Evolutionary conservation across 1,284 basidiomycete species (phyloP).

Genomic region (Apiotrichum domesticum): DNA sequence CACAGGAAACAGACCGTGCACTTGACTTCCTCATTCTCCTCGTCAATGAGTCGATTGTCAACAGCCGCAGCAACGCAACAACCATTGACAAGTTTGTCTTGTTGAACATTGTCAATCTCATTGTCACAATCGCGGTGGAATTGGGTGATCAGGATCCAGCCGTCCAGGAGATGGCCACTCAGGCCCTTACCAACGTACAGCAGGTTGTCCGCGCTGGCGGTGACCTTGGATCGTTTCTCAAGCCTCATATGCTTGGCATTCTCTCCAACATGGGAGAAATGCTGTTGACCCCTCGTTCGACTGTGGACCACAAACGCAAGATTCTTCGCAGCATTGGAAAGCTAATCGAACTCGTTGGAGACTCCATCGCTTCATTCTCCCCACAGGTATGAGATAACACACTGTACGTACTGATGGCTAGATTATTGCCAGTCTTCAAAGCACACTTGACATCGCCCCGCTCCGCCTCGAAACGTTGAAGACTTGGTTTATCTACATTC

Average conservation of each 20-base stretch:
- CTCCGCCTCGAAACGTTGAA: constrained; percentile 72
- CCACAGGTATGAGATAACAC: constrained; percentile 61
- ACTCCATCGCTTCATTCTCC: constrained; percentile 64
- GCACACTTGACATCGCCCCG: constrained; percentile 62
- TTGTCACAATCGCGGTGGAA: constrained; percentile 67
- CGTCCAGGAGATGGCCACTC: constrained; percentile 44
- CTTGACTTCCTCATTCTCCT: constrained; percentile 60
- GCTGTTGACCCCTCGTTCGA: constrained; percentile 66
- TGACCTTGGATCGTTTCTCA: constrained; percentile 59
- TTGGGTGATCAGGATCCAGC: constrained; percentile 62
- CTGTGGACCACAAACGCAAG: constrained; percentile 60
- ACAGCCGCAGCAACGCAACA: constrained; percentile 9
- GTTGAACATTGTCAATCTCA: constrained; percentile 60
- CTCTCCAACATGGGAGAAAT: constrained; percentile 74
- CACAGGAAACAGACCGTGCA: constrained; percentile 34
- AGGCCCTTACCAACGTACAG: constrained; percentile 61
- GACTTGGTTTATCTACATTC: constrained; percentile 77
- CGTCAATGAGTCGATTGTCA: constrained; percentile 35
- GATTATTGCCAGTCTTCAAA: constrained; percentile 97
- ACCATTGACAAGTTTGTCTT: constrained; percentile 47
- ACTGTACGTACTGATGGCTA: constrained; percentile 35
- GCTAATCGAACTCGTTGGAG: constrained; percentile 66
- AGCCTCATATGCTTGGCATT: constrained; percentile 70
- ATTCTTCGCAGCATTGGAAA: constrained; percentile 74
- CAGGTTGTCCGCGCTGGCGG: constrained; percentile 49